These are phyloP conservation scores for Rusavskia elegans DNA, from an alignment of 495 filamentous ascomycete species.

Conservation along the genomic window DNA sequence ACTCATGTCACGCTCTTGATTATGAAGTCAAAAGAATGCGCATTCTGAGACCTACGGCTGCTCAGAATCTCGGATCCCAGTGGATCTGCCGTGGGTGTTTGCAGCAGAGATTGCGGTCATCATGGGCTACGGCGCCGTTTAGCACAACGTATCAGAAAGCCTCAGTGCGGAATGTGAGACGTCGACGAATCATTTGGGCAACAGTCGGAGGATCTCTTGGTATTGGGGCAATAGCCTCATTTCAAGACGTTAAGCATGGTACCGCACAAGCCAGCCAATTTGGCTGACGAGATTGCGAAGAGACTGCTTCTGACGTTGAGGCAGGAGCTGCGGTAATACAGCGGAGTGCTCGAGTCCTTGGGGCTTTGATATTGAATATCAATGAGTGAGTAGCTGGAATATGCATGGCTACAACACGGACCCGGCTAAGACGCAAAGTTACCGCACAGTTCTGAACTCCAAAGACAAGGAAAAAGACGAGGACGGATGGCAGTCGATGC, in stretches of 20 bases:
- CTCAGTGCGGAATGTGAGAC: background rate
- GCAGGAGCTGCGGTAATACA: constrained; percentile 37
- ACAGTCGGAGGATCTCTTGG: constrained; percentile 38
- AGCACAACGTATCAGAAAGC: too few species aligned
- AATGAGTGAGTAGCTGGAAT: constrained; percentile 59
- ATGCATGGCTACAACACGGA: background rate
- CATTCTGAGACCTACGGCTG: background rate
- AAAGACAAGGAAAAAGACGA: constrained; percentile 38
- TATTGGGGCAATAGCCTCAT: constrained; percentile 18
- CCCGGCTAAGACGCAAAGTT: constrained; percentile 23
- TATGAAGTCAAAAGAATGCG: background rate
- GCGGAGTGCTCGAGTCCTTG: constrained; percentile 66
- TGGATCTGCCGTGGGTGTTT: constrained; percentile 11
- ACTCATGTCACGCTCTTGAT: background rate
- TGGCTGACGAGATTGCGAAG: too few species aligned
- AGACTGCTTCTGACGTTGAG: background rate
- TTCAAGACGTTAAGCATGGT: constrained; percentile 41
- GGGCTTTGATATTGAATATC: constrained; percentile 61
- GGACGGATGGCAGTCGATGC: constrained; percentile 43
- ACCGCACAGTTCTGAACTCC: constrained; percentile 54
- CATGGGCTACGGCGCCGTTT: too few species aligned
- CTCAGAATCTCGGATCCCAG: background rate
- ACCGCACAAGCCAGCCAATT: constrained; percentile 11
- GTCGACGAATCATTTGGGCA: constrained; percentile 6
- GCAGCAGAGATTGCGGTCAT: background rate